phyloP scores from a whole-genome alignment of 345 rosid species.

The Noccaea bulbosa region DNA sequence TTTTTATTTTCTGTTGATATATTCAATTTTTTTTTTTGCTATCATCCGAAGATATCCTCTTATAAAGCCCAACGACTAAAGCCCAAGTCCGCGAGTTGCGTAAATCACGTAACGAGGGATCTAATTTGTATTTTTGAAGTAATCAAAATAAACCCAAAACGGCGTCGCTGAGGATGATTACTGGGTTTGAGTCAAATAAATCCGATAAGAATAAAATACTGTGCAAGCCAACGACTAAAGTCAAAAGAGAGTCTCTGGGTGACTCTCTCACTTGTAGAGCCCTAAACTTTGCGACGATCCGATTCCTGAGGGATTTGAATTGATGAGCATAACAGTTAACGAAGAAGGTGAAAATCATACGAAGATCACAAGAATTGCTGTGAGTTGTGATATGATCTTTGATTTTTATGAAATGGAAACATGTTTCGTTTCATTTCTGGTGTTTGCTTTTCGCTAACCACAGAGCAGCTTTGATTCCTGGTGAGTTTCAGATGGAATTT shows the following conservation, averaged over 20 bases:
- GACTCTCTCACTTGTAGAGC: constrained; percentile 9
- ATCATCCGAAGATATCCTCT: too few species aligned
- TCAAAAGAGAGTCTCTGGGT: constrained; percentile 9
- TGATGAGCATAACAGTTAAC: not conserved
- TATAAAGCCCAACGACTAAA: too few species aligned
- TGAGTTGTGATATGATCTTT: constrained; percentile 3
- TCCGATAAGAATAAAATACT: too few species aligned
- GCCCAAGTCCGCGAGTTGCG: too few species aligned
- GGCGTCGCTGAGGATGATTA: not conserved
- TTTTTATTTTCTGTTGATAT: too few species aligned
- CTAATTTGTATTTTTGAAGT: too few species aligned
- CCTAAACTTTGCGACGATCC: constrained; percentile 2
- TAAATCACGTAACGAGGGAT: too few species aligned
- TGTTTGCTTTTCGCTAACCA: not conserved
- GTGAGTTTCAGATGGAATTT: constrained; percentile 31
- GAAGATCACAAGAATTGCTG: not conserved
- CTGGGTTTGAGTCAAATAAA: not conserved
- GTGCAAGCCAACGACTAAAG: not conserved
- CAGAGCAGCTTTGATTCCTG: not conserved
- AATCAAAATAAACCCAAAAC: not conserved
- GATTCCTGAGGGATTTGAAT: not conserved
- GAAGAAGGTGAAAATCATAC: not conserved
- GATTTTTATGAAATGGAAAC: not conserved
- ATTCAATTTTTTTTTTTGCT: too few species aligned
- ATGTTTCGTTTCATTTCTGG: not conserved